These are phyloP conservation scores for Hamigera avellanea DNA, from an alignment of 495 filamentous ascomycete genomes.

Conservation along the genomic window DNA sequence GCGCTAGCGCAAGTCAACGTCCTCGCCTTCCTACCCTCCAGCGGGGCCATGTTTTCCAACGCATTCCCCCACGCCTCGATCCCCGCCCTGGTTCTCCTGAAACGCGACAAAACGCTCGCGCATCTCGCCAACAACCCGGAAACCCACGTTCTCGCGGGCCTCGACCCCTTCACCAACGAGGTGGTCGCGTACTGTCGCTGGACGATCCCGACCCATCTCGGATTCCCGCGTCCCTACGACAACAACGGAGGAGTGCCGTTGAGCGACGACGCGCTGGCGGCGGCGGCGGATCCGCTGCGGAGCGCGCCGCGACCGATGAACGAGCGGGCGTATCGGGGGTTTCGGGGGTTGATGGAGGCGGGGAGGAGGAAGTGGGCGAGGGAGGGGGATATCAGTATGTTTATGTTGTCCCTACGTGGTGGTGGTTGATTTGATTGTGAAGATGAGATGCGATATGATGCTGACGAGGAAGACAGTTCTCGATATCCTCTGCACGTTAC, in stretches of 20 bases:
- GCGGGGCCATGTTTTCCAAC: slow-evolving; percentile 1
- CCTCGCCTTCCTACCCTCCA: slow-evolving; percentile 14
- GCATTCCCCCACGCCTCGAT: slow-evolving; percentile 10
- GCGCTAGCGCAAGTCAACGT: slow-evolving; percentile 13
- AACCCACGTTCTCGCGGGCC: slow-evolving; percentile 14
- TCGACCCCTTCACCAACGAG: slow-evolving; percentile 7
- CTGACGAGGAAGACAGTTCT: slow-evolving; percentile 14
- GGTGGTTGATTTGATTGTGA: not conserved
- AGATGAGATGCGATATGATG: too few relatives aligned
- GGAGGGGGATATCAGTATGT: slow-evolving; percentile 15
- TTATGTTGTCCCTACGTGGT: not conserved
- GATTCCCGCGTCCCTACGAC: too few relatives aligned
- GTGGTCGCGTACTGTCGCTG: slow-evolving; percentile 13
- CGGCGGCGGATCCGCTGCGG: slow-evolving; percentile 6
- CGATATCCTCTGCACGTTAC: slow-evolving; percentile 19
- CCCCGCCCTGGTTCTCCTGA: slow-evolving; percentile 6
- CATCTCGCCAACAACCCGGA: slow-evolving; percentile 13
- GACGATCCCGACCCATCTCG: slow-evolving; percentile 9
- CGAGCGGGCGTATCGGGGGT: slow-evolving; percentile 4
- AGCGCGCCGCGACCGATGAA: slow-evolving; percentile 15
- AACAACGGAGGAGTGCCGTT: slow-evolving; percentile 2
- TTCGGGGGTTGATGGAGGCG: slow-evolving; percentile 7
- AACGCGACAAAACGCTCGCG: slow-evolving; percentile 12
- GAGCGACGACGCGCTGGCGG: slow-evolving; percentile 8
- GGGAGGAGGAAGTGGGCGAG: slow-evolving; percentile 8